Percentiles rank a stretch among this genome's conserved stretches.
These are phyloP conservation scores for Celoporthe dispersa DNA, from an alignment of 2,329 filamentous ascomycete genomes.

Conservation along the genomic window DNA sequence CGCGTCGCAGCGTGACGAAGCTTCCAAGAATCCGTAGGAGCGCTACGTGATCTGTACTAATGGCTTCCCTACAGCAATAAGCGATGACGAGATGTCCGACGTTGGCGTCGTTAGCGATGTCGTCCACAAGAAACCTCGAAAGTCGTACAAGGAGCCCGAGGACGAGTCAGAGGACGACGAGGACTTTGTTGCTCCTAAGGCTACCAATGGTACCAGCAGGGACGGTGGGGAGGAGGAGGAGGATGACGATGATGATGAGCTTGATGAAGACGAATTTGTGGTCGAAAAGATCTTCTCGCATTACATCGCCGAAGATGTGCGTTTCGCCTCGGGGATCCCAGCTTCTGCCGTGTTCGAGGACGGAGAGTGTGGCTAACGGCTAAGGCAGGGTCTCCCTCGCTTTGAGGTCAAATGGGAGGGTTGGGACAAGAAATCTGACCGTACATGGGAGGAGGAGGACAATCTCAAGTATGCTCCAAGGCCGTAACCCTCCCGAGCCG, in stretches of 20 bases:
- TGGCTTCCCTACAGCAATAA: constrained; percentile 40
- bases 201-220: constrained; percentile 23
- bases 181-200: constrained; percentile 20
- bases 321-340: constrained; percentile 29
- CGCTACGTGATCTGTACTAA: background rate
- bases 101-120: constrained; percentile 32
- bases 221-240: constrained; percentile 33
- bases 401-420: constrained; percentile 84
- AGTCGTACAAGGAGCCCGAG: constrained; percentile 29
- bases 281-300: constrained; percentile 76
- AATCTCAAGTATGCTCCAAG: constrained; percentile 60
- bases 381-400: constrained; percentile 51
- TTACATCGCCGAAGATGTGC: constrained; percentile 60
- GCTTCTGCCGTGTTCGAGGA: background rate
- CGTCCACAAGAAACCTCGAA: constrained; percentile 29
- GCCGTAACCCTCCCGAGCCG: too few relatives aligned
- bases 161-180: constrained; percentile 36
- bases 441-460: constrained; percentile 79
- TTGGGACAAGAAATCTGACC: constrained; percentile 69
- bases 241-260: constrained; percentile 36
- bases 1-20: constrained; percentile 20
- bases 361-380: constrained; percentile 10
- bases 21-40: background rate
- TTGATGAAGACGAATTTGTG: constrained; percentile 53
- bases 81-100: constrained; percentile 48